These are phyloP conservation scores for Diaporthe eres DNA, from an alignment of 2,329 filamentous ascomycete species.

Conservation along the genomic window DNA sequence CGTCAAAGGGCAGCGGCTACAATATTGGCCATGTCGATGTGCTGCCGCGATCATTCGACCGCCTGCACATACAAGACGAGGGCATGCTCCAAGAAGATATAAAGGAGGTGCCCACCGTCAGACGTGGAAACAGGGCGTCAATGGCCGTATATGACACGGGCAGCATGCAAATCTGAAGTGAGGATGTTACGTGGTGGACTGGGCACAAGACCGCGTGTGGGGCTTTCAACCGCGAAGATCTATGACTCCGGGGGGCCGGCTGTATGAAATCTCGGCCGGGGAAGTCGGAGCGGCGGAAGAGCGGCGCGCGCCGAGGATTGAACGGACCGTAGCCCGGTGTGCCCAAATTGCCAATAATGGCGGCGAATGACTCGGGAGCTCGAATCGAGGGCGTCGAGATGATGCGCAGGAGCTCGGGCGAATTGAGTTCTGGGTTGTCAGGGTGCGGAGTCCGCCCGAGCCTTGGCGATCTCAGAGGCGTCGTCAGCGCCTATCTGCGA, in stretches of 20 bases:
- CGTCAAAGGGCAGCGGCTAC: neutral
- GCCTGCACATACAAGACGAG: neutral
- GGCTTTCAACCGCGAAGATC: neutral
- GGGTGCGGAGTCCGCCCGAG: slow-evolving; percentile 9
- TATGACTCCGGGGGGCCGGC: neutral
- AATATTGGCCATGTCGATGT: neutral
- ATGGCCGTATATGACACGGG: neutral
- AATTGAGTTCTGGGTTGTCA: slow-evolving; percentile 1
- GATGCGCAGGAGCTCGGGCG: slow-evolving; percentile 20
- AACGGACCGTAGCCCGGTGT: neutral
- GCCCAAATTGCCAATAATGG: slow-evolving; percentile 15
- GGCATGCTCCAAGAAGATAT: neutral
- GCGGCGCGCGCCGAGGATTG: slow-evolving; percentile 19
- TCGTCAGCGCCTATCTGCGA: slow-evolving; percentile 20
- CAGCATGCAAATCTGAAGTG: neutral
- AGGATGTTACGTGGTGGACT: neutral
- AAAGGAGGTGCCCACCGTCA: neutral
- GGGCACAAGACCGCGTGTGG: neutral
- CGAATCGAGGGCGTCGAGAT: slow-evolving; percentile 12
- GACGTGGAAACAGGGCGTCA: neutral
- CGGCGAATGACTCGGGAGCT: slow-evolving; percentile 21
- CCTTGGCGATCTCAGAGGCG: slow-evolving; percentile 14
- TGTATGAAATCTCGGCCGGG: slow-evolving; percentile 9
- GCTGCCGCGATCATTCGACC: neutral
- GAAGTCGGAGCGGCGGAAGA: neutral